phyloP scores from a whole-genome alignment of 2,329 filamentous ascomycete species.

The Colletotrichum paranaense region DNA sequence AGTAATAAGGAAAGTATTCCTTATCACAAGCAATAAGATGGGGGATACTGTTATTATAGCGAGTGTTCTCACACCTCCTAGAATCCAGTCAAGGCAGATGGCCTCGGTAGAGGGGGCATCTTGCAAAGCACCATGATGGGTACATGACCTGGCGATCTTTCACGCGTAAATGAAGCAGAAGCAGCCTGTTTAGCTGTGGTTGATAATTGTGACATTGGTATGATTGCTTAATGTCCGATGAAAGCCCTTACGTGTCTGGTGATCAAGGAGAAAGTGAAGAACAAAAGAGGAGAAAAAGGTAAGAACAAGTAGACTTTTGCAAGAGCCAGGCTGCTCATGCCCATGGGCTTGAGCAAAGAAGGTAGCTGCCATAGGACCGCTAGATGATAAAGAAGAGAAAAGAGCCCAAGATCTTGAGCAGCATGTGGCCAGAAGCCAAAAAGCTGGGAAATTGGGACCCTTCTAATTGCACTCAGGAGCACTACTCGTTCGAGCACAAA shows the following conservation, averaged over 20 bases:
- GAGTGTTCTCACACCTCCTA: not conserved
- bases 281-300: not conserved
- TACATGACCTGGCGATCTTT: not conserved
- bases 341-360: not conserved
- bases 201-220: too few relatives aligned
- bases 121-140: not conserved
- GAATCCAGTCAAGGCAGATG: not conserved
- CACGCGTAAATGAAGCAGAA: too few relatives aligned
- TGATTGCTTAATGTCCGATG: too few relatives aligned
- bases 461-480: not conserved
- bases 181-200: too few relatives aligned
- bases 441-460: not conserved
- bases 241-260: too few relatives aligned
- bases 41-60: not conserved
- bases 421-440: too few relatives aligned
- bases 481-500: not conserved
- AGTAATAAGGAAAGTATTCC: not conserved
- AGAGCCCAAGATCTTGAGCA: too few relatives aligned
- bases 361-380: not conserved
- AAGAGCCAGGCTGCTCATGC: not conserved
- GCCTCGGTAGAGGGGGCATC: not conserved
- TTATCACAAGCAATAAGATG: not conserved
- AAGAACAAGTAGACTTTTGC: not conserved
- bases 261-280: not conserved
- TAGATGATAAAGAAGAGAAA: too few relatives aligned